These are phyloP conservation scores for Rhynchosporium secalis DNA, from an alignment of 2,329 filamentous ascomycete genomes.

Conservation along the genomic window DNA sequence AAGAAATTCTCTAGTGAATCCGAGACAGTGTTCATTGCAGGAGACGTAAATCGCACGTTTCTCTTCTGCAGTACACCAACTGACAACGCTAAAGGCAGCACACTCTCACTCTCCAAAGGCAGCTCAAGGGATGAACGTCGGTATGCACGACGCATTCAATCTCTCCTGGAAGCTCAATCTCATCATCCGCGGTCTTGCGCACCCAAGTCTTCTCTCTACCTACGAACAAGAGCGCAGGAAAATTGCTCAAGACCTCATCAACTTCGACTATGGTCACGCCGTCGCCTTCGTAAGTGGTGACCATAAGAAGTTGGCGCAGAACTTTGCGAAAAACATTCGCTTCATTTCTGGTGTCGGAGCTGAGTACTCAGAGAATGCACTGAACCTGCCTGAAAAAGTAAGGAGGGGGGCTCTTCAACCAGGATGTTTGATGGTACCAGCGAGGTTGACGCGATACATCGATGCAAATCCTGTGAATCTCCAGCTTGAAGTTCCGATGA, in stretches of 20 bases:
- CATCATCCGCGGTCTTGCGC: constrained; percentile 55
- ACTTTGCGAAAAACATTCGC: constrained; percentile 69
- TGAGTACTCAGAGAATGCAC: constrained; percentile 61
- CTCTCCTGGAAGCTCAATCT: constrained; percentile 58
- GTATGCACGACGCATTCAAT: constrained; percentile 62
- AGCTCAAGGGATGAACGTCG: constrained; percentile 60
- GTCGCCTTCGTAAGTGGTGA: constrained; percentile 63
- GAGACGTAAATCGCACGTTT: constrained; percentile 44
- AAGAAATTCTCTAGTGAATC: constrained; percentile 51
- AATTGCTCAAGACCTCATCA: constrained; percentile 66
- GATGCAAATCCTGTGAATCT: constrained; percentile 78
- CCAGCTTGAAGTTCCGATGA: constrained; percentile 74
- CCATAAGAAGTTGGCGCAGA: constrained; percentile 61
- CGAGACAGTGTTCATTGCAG: constrained; percentile 58
- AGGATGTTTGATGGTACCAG: constrained; percentile 54
- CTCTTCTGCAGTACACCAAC: constrained; percentile 40
- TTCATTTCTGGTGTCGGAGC: constrained; percentile 75
- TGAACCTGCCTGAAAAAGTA: constrained; percentile 57
- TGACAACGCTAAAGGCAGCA: constrained; percentile 46
- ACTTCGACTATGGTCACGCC: constrained; percentile 60
- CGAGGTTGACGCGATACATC: constrained; percentile 71
- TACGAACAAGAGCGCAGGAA: constrained; percentile 62
- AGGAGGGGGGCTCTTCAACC: constrained; percentile 47
- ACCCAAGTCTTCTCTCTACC: constrained; percentile 55
- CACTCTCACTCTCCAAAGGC: constrained; percentile 64